Conservation (phyloP, 306 rosid species). For the Urtica urens region DNA sequence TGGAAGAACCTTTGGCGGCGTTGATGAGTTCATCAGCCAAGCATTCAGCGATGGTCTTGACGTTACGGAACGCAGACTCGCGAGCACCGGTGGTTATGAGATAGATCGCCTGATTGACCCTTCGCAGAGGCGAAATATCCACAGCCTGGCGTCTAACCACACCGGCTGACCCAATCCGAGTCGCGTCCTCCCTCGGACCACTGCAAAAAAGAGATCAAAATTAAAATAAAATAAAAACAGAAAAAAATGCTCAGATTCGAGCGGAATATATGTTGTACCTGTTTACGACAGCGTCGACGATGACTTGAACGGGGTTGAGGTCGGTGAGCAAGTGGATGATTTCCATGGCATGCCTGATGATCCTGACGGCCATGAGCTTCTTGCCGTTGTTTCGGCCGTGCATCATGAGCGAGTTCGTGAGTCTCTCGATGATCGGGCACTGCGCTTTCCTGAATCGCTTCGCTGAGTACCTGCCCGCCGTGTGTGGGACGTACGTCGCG, state of each 20-base stretch:
- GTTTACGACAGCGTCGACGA: constrained; percentile 25
- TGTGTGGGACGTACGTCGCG: constrained; percentile 22
- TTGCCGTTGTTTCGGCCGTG: constrained; percentile 25
- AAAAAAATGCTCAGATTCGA: background rate
- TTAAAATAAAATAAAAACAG: background rate
- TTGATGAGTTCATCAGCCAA: constrained; percentile 49
- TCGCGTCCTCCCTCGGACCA: constrained; percentile 54
- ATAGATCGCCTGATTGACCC: constrained; percentile 42
- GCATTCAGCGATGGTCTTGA: constrained; percentile 39
- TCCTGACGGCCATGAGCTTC: constrained; percentile 23
- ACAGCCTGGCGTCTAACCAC: constrained; percentile 52
- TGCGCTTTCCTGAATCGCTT: constrained; percentile 25
- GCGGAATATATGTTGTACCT: constrained; percentile 6
- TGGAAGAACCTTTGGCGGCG: constrained; percentile 47
- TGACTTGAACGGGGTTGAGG: constrained; percentile 27
- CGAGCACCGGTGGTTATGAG: constrained; percentile 45
- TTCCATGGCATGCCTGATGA: constrained; percentile 26
- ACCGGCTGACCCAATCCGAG: constrained; percentile 47
- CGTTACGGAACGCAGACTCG: constrained; percentile 43
- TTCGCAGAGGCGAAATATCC: constrained; percentile 41
- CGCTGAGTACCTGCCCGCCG: constrained; percentile 27
- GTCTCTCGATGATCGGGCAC: constrained; percentile 25
- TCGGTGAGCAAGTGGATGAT: constrained; percentile 28
- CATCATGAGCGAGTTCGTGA: constrained; percentile 26
- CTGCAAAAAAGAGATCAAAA: constrained; percentile 10